phyloP scores from a whole-genome alignment of 2,329 filamentous ascomycete genomes.

The Cercospora beticola region DNA sequence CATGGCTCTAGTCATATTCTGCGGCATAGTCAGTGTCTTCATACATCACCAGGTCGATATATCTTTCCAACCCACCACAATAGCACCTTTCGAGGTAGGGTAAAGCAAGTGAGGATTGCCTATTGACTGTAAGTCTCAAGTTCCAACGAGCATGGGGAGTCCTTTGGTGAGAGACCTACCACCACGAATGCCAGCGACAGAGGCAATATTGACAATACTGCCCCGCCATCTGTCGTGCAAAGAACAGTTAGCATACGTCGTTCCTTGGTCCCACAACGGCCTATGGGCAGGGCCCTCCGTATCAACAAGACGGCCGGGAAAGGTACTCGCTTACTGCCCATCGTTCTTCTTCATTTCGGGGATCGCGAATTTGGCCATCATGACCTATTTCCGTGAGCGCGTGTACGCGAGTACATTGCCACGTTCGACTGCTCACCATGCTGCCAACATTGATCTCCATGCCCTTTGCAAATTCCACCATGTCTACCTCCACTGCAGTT shows the following conservation, averaged over 20 bases:
- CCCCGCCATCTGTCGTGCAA: conserved; percentile 40
- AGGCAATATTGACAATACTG: conserved; percentile 62
- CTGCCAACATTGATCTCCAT: conserved; percentile 63
- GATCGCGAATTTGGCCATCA: conserved; percentile 62
- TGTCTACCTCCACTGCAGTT: conserved; percentile 61
- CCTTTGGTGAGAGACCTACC: conserved; percentile 22
- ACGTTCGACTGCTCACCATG: conserved; percentile 48
- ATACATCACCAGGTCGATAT: not conserved
- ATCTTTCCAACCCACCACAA: conserved; percentile 42
- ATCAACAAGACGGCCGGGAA: not conserved
- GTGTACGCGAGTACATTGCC: not conserved
- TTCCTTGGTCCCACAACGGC: not conserved
- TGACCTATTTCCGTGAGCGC: conserved; percentile 36
- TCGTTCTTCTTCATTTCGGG: conserved; percentile 60
- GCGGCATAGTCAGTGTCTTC: not conserved
- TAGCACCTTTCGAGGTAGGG: conserved; percentile 55
- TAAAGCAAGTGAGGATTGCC: conserved; percentile 55
- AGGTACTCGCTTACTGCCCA: conserved; percentile 34
- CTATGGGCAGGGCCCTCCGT: not conserved
- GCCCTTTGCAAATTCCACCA: conserved; percentile 56
- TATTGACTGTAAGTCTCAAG: not conserved
- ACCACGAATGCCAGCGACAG: conserved; percentile 58
- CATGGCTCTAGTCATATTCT: conserved; percentile 58
- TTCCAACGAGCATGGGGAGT: not conserved
- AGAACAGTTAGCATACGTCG: not conserved